Evolutionary conservation across 148 eudicot species (phyloP).

Genomic region (Amaranthus cruentus): DNA sequence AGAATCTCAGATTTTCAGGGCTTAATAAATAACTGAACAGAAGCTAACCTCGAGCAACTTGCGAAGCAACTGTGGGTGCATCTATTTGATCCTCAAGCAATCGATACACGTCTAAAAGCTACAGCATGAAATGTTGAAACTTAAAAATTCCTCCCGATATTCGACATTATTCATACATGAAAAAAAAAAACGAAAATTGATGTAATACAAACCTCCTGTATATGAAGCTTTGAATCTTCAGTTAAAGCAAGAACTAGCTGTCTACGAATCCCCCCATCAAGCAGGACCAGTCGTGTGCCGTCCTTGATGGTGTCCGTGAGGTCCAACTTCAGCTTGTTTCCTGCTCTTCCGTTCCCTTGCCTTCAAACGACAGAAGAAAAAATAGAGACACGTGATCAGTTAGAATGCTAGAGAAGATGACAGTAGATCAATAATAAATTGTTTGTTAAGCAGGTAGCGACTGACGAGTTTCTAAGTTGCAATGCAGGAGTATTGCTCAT

Average conservation of each 20-base stretch:
- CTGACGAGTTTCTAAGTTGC: slow-evolving; percentile 56
- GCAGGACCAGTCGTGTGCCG: slow-evolving; percentile 75
- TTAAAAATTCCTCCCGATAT: too few relatives aligned
- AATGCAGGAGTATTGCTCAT: slow-evolving; percentile 92
- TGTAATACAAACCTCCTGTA: slow-evolving; percentile 60
- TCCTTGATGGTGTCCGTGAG: slow-evolving; percentile 95
- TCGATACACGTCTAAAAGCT: slow-evolving; percentile 90
- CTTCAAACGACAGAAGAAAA: slow-evolving; percentile 27
- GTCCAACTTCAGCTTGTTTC: slow-evolving; percentile 74
- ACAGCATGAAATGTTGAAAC: slow-evolving; percentile 12
- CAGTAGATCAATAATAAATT: not conserved
- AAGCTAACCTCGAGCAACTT: slow-evolving; percentile 73
- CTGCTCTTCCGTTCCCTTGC: slow-evolving; percentile 40
- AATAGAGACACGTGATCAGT: not conserved
- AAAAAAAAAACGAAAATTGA: too few relatives aligned
- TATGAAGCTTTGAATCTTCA: slow-evolving; percentile 94
- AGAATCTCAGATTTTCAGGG: not conserved
- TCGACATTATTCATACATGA: too few relatives aligned
- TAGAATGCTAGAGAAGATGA: not conserved
- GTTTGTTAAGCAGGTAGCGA: slow-evolving; percentile 1
- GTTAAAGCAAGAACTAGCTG: slow-evolving; percentile 92
- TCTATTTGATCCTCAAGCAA: slow-evolving; percentile 91
- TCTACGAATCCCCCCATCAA: slow-evolving; percentile 89
- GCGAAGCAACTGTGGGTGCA: slow-evolving; percentile 61
- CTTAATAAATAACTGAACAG: not conserved